Percentiles rank a stretch among this genome's conserved stretches.
These are phyloP conservation scores for Leptosphaerulina australis DNA, from an alignment of 2,329 filamentous ascomycete species.

Conservation along the genomic window DNA sequence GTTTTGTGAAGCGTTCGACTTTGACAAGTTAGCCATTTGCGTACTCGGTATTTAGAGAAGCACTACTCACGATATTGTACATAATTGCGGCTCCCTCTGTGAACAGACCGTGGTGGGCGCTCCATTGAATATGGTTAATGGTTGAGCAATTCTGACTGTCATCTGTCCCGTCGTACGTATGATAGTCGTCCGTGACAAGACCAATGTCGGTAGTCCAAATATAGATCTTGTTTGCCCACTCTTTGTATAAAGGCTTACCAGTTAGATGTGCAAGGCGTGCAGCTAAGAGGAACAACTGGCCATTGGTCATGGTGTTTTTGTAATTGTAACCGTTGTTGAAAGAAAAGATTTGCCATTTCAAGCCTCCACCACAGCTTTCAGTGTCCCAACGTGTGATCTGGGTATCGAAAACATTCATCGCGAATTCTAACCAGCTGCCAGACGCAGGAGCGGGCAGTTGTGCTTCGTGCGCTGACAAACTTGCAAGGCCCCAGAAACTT, in stretches of 20 bases:
- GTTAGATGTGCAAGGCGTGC: slow-evolving; percentile 73
- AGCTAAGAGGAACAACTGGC: slow-evolving; percentile 78
- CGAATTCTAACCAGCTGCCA: slow-evolving; percentile 64
- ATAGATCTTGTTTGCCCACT: slow-evolving; percentile 71
- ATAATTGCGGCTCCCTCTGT: slow-evolving; percentile 61
- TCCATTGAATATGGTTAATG: slow-evolving; percentile 58
- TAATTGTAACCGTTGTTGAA: slow-evolving; percentile 78
- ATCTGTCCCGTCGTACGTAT: slow-evolving; percentile 58
- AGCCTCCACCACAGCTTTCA: slow-evolving; percentile 69
- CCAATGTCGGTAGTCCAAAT: slow-evolving; percentile 56
- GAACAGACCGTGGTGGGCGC: slow-evolving; percentile 56
- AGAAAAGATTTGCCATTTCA: slow-evolving; percentile 73
- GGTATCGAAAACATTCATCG: slow-evolving; percentile 73
- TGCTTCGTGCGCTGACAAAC: slow-evolving; percentile 69
- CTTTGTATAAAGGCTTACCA: slow-evolving; percentile 58
- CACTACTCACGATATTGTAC: slow-evolving; percentile 51
- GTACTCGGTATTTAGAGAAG: neutral
- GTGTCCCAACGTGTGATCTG: slow-evolving; percentile 72
- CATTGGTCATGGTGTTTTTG: slow-evolving; percentile 78
- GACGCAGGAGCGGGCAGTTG: slow-evolving; percentile 60
- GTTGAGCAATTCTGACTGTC: slow-evolving; percentile 54
- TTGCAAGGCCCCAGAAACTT: slow-evolving; percentile 71
- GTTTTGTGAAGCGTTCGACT: slow-evolving; percentile 32
- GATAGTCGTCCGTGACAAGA: slow-evolving; percentile 55
- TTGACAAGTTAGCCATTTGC: neutral